These are phyloP conservation scores for Gnetum montanum DNA, from an alignment of 75 land plant genomes.

Conservation along the genomic window DNA sequence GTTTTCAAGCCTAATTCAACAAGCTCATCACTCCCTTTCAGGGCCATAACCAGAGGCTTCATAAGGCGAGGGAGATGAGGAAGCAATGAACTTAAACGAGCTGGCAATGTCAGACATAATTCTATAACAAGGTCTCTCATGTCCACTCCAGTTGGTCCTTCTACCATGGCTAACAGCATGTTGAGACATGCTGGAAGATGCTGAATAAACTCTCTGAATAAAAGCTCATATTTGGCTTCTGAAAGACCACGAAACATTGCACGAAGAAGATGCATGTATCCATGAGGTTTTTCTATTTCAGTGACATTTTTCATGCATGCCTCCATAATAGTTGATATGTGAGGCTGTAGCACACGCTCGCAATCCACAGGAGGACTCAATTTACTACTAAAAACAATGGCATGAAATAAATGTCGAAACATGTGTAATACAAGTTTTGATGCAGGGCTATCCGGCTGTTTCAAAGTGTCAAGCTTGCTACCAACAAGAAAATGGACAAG, in stretches of 20 bases:
- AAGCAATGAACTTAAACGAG: slow-evolving; percentile 90
- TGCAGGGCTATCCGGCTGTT: slow-evolving; percentile 85
- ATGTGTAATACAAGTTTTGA: slow-evolving; percentile 93
- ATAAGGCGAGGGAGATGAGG: slow-evolving; percentile 90
- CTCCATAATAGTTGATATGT: slow-evolving; percentile 91
- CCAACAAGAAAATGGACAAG: slow-evolving; percentile 81
- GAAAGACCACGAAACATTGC: slow-evolving; percentile 84
- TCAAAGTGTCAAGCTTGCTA: slow-evolving; percentile 80
- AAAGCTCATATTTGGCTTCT: slow-evolving; percentile 82
- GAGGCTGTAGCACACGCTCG: slow-evolving; percentile 94
- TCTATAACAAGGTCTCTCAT: slow-evolving; percentile 91
- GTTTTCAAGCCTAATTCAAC: slow-evolving; percentile 80
- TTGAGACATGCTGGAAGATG: slow-evolving; percentile 82
- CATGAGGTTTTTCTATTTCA: slow-evolving; percentile 92
- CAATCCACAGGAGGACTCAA: slow-evolving; percentile 80
- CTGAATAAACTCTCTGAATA: slow-evolving; percentile 78
- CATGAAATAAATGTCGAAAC: slow-evolving; percentile 71
- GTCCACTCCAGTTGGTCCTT: slow-evolving; percentile 92
- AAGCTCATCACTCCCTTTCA: slow-evolving; percentile 96
- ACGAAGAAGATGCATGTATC: slow-evolving; percentile 88
- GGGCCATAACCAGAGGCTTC: slow-evolving; percentile 91
- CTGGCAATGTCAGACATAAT: slow-evolving; percentile 89
- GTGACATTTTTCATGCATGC: slow-evolving; percentile 88
- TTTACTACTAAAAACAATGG: too few relatives aligned
- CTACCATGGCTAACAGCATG: slow-evolving; percentile 93